Evolutionary conservation across 2,329 filamentous ascomycete species (phyloP), one percentile per base, ranked within the genome.

Genomic region (Coniella lustricola): DNA sequence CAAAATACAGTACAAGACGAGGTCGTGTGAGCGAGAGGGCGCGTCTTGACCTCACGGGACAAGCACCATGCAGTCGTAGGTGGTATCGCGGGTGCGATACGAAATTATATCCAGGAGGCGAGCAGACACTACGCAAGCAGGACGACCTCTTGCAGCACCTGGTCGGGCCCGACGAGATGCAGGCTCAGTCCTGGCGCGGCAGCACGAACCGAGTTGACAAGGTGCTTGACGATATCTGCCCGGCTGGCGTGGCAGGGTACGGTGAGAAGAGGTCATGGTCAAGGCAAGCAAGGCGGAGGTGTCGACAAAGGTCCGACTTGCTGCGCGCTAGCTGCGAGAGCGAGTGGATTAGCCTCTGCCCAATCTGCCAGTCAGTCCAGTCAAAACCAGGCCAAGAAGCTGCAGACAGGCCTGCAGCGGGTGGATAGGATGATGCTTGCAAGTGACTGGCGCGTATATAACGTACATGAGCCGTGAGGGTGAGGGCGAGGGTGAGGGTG

Each of bases 1-100:
- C 18, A 31, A 33, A 29, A 31, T n/a, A 14, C 22, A 31, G 20
- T 49, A 25, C 31, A 31, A 18, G 29, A 31, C 31, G 34, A 47
- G 44, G 48, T 53, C 51, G 39, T 48, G 51, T 53, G 51, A 50
- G 31, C 51, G 25, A 18, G 35, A 42, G 34, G 39, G 35, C 21
- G 4, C n/a, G 10, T 41, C 40, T 36, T 8, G 48, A 32, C 35
- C 48, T 50, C 51, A 53, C 51, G 48, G 42, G 50, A 42, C 31
- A 18, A 37, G 32, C 48, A 35, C 46, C 44, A 48, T 50, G 51
- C 51, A 53, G 48, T 38, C 43, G 32, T 22, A 40, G 48, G 44
- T 49, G 40, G 44, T 44, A 44, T 47, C 44, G 37, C 42, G 31
- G 21, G 29, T 25, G 31, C 37, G 22, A 29, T 47, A 41, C 18